A percentile compares a stretch with the other conserved stretches of the same genome.
phyloP scores from a whole-genome alignment of 805 yeast genomes.

The Saccharomycopsis guyanensis region DNA sequence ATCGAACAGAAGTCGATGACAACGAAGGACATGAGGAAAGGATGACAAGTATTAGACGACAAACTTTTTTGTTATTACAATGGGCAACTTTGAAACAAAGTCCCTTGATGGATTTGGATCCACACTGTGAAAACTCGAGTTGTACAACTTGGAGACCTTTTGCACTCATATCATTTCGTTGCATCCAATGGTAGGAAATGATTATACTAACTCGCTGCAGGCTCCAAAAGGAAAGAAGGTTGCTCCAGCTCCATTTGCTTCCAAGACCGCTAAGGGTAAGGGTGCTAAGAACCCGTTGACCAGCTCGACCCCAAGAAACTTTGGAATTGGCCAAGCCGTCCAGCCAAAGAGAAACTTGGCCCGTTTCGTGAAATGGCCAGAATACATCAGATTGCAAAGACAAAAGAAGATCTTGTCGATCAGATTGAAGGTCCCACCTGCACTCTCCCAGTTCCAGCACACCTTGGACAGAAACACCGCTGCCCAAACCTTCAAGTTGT shows the following conservation, averaged over 20 bases:
- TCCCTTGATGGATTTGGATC: too few species aligned
- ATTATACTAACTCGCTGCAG: conserved; percentile 25
- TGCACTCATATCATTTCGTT: conserved; percentile 1
- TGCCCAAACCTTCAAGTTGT: conserved; percentile 90
- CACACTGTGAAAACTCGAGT: too few species aligned
- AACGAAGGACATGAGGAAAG: too few species aligned
- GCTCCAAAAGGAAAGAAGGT: conserved; percentile 63
- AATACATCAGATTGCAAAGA: conserved; percentile 96
- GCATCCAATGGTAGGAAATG: conserved; percentile 3
- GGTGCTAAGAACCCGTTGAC: conserved; percentile 72
- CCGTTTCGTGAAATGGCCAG: conserved; percentile 99
- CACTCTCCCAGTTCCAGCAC: conserved; percentile 93
- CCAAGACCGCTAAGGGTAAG: conserved; percentile 51
- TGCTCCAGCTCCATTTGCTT: conserved; percentile 97
- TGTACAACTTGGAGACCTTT: too few species aligned
- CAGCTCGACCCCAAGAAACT: conserved; percentile 85
- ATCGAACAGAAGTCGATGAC: too few species aligned
- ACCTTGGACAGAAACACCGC: conserved; percentile 99
- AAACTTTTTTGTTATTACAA: too few species aligned
- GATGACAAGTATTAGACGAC: too few species aligned
- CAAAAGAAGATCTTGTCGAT: conserved; percentile 92
- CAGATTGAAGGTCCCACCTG: conserved; percentile 99
- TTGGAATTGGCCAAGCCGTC: conserved; percentile 92
- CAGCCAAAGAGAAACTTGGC: conserved; percentile 95
- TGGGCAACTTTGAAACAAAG: too few species aligned